Evolutionary conservation across 2,329 filamentous ascomycete species (phyloP), one percentile per base, ranked within the genome.

Genomic region (Colletotrichum cuscutae): DNA sequence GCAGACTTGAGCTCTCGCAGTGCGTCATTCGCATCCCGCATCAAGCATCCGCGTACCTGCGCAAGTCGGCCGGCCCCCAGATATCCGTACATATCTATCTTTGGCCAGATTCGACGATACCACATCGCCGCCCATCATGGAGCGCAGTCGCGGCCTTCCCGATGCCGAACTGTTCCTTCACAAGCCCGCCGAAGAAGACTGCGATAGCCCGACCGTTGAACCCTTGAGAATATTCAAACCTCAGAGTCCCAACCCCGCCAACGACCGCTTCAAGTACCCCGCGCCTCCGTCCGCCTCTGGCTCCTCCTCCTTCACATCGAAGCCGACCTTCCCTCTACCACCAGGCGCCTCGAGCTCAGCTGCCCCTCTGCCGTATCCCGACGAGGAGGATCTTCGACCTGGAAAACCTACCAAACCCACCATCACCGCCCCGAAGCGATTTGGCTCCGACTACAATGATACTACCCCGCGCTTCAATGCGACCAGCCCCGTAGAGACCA

Each of bases 141-240:
- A 87, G 76, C 84, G 87, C 74, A 85, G 84, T 76, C 90, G 92
- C 79, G 92, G 92, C 78, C 86, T 92, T 77, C 90, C 92, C 30
- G 93, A 95, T 35, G 92, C 95, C 83, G 94, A 96, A 87, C 92
- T 97, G 86, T 96, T 97, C 85, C 89, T 97, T 83, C 89, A 83
- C 80, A 88, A 86, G 63, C 88, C 87, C n/a, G 80, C 84, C 68
- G 84, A 78, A 9, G 82, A 84, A 12, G 86, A 88, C 59, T 86
- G 85, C 73, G 91, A 95, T 78, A 95, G 94, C 78, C 94, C 95
- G 71, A 94, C 93, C 22, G 89, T 97, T 77, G 94, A 94, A 78
- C 95, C 95, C 73, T 84, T 98, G 83, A 91, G 94, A 79, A 97
- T 97, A 81, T 92, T 92, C 85, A 97, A 97, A 82, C 91, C 92